Evolutionary conservation across 495 filamentous ascomycete genomes (phyloP).

Genomic region (Pseudotulostoma volvatum): DNA sequence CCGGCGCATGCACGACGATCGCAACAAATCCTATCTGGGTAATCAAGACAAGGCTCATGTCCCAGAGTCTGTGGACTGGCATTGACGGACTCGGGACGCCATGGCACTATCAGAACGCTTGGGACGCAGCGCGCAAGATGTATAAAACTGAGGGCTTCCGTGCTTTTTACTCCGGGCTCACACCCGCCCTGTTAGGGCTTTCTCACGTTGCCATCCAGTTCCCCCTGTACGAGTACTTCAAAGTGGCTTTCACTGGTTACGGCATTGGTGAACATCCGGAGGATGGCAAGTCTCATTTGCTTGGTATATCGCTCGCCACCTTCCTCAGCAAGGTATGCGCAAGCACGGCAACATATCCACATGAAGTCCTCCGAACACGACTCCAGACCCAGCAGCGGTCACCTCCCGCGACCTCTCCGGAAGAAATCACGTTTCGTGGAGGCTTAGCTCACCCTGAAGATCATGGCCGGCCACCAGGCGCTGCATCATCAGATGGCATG

Average conservation of each 20-base stretch:
- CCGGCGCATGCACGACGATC: constrained; percentile 81
- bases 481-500: constrained; percentile 40
- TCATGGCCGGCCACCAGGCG: constrained; percentile 27
- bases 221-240: constrained; percentile 86
- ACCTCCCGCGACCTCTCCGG: constrained; percentile 23
- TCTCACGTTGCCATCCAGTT: constrained; percentile 97
- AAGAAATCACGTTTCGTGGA: constrained; percentile 48
- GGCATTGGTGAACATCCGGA: constrained; percentile 56
- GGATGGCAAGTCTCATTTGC: constrained; percentile 43
- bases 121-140: constrained; percentile 91
- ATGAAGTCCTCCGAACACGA: constrained; percentile 84
- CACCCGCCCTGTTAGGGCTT: constrained; percentile 79
- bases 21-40: constrained; percentile 99
- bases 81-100: constrained; percentile 45
- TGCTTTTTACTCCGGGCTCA: constrained; percentile 91
- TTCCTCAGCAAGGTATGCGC: constrained; percentile 89
- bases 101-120: constrained; percentile 77
- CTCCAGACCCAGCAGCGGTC: constrained; percentile 72
- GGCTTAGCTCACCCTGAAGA: constrained; percentile 33
- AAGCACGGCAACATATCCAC: constrained; percentile 89
- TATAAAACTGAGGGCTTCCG: constrained; percentile 71
- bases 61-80: constrained; percentile 43
- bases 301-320: constrained; percentile 72
- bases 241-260: constrained; percentile 74
- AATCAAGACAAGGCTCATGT: constrained; percentile 96